Conservation (phyloP, 441 rosid genomes). For the Pelargonium fulgidum region DNA sequence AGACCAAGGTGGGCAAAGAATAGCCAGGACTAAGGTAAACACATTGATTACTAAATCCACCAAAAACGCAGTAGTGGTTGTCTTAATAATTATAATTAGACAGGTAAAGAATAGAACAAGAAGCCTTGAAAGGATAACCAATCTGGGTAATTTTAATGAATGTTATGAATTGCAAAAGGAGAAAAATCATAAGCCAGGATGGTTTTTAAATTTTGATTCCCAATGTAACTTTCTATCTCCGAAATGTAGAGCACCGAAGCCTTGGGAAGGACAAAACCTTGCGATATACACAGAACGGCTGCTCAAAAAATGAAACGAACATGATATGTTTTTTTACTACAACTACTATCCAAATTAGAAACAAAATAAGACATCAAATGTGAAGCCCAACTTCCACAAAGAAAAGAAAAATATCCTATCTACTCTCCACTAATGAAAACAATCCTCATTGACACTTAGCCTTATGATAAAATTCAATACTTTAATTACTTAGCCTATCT, state of each 20-base stretch:
- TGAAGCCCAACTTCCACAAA: not conserved
- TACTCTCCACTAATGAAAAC: not conserved
- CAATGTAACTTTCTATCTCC: not conserved
- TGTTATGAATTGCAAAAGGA: not conserved
- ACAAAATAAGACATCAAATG: not conserved
- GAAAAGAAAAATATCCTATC: not conserved
- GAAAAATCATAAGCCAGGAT: not conserved
- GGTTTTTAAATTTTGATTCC: conserved; percentile 5
- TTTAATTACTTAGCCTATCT: not conserved
- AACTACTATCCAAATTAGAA: conserved; percentile 1
- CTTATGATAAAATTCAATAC: not conserved
- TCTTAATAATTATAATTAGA: not conserved
- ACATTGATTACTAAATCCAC: not conserved
- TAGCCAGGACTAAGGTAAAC: not conserved
- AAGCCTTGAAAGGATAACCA: not conserved
- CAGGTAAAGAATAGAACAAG: not conserved
- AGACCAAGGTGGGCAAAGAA: conserved; percentile 8
- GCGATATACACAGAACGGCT: not conserved
- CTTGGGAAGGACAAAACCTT: not conserved
- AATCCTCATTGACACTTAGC: not conserved
- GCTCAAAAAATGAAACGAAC: not conserved
- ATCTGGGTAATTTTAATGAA: not conserved
- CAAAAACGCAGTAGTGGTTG: not conserved
- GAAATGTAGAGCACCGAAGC: not conserved
- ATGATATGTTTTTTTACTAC: not conserved